These are phyloP conservation scores for Yarrowia osloensis DNA, from an alignment of 805 yeast species.

Conservation along the genomic window DNA sequence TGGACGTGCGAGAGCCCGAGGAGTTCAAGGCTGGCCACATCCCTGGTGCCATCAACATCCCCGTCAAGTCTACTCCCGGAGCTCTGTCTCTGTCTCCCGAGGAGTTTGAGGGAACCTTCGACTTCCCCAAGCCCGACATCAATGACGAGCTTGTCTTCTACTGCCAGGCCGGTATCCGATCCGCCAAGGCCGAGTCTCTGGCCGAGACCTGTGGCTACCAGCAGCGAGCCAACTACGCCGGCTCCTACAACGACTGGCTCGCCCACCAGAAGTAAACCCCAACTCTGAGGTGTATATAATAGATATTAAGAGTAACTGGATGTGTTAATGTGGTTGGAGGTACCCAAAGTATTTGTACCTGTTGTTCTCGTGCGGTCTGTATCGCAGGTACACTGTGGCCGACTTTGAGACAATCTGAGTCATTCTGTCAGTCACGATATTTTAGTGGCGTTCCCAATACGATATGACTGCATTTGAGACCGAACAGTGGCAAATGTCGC, in stretches of 20 bases:
- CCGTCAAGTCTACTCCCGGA: slow-evolving; percentile 88
- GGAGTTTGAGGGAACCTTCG: slow-evolving; percentile 78
- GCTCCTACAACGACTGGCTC: slow-evolving; percentile 85
- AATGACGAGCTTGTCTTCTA: slow-evolving; percentile 80
- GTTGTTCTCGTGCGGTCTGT: too few species aligned
- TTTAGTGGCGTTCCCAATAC: background rate
- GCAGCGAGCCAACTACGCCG: slow-evolving; percentile 80
- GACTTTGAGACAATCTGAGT: too few species aligned
- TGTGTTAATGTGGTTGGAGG: background rate
- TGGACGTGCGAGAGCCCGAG: slow-evolving; percentile 91
- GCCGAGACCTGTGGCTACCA: slow-evolving; percentile 88
- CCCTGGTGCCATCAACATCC: slow-evolving; percentile 84
- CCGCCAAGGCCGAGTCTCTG: slow-evolving; percentile 85
- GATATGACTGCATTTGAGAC: background rate
- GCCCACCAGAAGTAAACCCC: slow-evolving; percentile 24
- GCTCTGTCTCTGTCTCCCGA: slow-evolving; percentile 79
- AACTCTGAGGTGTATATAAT: slow-evolving; percentile 4
- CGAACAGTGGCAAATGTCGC: background rate
- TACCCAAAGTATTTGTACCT: too few species aligned
- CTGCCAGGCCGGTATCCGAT: slow-evolving; percentile 91
- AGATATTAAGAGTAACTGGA: background rate
- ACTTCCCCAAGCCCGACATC: slow-evolving; percentile 72
- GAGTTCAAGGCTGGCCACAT: slow-evolving; percentile 75
- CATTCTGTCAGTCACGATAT: background rate
- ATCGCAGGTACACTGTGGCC: background rate